Evolutionary conservation across 2,329 filamentous ascomycete genomes (phyloP).

Genomic region (Microthyrium microscopicum): DNA sequence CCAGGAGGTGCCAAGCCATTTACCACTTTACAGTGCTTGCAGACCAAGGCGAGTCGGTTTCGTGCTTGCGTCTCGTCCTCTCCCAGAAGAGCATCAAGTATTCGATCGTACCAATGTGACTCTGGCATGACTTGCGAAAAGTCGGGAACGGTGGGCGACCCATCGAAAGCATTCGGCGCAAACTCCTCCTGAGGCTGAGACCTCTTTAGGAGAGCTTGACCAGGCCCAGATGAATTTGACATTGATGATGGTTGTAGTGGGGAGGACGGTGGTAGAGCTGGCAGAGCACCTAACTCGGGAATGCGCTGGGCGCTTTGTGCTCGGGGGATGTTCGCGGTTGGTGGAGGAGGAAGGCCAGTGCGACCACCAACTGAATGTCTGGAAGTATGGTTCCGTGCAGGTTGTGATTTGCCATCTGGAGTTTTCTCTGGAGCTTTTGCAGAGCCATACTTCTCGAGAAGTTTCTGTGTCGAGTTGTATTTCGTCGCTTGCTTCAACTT

Average conservation of each 20-base stretch:
- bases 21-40: constrained; percentile 64
- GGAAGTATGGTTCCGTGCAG: constrained; percentile 14
- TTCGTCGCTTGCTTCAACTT: constrained; percentile 89
- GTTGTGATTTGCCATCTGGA: constrained; percentile 3
- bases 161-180: constrained; percentile 11
- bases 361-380: too few species aligned
- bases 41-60: constrained; percentile 81
- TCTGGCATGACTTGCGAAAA: constrained; percentile 23
- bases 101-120: constrained; percentile 81
- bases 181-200: constrained; percentile 56
- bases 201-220: constrained; percentile 31
- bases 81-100: constrained; percentile 79
- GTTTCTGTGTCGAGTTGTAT: constrained; percentile 83
- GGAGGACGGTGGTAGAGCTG: constrained; percentile 17
- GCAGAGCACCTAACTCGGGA: constrained; percentile 10
- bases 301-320: constrained; percentile 13
- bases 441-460: constrained; percentile 80
- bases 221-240: constrained; percentile 7
- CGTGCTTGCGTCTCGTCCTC: constrained; percentile 88
- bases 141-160: constrained; percentile 12
- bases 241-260: constrained; percentile 5
- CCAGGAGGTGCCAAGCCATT: constrained; percentile 94
- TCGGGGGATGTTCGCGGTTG: constrained; percentile 45
- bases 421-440: constrained; percentile 14
- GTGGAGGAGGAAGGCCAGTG: constrained; percentile 41